Conservation (phyloP, 345 rosid species). For the Rhodamnia argentea region DNA sequence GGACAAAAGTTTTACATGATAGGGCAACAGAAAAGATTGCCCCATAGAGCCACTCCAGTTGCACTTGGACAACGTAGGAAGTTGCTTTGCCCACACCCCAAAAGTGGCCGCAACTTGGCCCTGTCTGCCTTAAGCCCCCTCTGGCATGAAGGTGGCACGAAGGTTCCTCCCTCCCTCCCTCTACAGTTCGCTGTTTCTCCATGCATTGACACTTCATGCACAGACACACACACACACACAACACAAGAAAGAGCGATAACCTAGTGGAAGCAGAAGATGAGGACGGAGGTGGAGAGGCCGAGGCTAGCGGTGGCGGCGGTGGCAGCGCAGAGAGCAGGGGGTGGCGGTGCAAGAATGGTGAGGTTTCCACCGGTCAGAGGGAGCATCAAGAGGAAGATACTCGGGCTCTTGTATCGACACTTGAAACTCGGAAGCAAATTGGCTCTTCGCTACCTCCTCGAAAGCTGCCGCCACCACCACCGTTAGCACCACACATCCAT, state of each 20-base stretch:
- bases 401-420: conserved; percentile 8
- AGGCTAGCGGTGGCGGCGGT: neutral
- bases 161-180: conserved; percentile 18
- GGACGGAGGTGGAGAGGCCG: neutral
- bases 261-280: neutral
- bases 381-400: conserved; percentile 27
- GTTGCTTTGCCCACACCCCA: neutral
- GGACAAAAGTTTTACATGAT: neutral
- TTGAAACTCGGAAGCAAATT: conserved; percentile 9
- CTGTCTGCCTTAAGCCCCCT: neutral
- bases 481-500: neutral
- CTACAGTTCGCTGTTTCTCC: neutral
- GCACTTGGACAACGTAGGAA: neutral
- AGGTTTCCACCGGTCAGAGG: conserved; percentile 22
- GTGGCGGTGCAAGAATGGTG: neutral
- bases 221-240: neutral
- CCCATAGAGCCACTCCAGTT: neutral
- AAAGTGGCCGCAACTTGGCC: neutral
- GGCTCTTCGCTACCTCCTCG: neutral
- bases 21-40: neutral
- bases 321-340: neutral
- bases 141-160: conserved; percentile 19
- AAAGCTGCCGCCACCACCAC: neutral
- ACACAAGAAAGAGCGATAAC: neutral
- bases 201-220: neutral